phyloP scores from a whole-genome alignment of 2,329 filamentous ascomycete genomes.

The Immersiporthe knoxdaviesiana region DNA sequence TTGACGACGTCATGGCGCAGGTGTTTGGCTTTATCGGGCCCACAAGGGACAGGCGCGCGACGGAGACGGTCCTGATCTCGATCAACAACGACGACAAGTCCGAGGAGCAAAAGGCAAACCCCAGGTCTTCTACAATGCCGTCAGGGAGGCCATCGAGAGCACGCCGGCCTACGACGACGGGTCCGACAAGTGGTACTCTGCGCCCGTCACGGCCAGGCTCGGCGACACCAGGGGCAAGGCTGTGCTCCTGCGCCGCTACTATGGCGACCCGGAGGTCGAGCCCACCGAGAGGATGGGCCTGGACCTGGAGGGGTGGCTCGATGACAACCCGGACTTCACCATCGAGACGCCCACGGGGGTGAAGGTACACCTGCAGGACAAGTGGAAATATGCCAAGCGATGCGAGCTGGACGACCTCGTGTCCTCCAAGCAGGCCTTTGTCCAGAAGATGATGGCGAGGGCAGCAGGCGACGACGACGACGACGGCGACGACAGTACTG shows the following conservation, averaged over 20 bases:
- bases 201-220: constrained; percentile 57
- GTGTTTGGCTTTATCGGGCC: constrained; percentile 62
- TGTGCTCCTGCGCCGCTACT: constrained; percentile 66
- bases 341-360: constrained; percentile 44
- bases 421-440: constrained; percentile 43
- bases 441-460: constrained; percentile 42
- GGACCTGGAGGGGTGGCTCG: constrained; percentile 56
- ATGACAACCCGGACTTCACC: constrained; percentile 65
- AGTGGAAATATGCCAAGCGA: constrained; percentile 47
- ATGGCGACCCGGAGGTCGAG: constrained; percentile 46
- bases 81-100: constrained; percentile 70
- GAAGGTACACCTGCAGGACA: constrained; percentile 49
- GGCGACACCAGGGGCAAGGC: constrained; percentile 68
- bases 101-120: constrained; percentile 57
- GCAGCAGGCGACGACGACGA: constrained; percentile 34
- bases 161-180: constrained; percentile 37
- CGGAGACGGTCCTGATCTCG: constrained; percentile 68
- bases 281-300: constrained; percentile 40
- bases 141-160: constrained; percentile 59
- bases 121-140: constrained; percentile 44
- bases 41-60: constrained; percentile 48
- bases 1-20: constrained; percentile 62
- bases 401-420: constrained; percentile 45
- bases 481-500: constrained; percentile 1
- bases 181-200: constrained; percentile 61